Base-by-base conservation (phyloP, 192 early-diverging fungal genomes). In the Lunasporangiospora selenospora region DNA sequence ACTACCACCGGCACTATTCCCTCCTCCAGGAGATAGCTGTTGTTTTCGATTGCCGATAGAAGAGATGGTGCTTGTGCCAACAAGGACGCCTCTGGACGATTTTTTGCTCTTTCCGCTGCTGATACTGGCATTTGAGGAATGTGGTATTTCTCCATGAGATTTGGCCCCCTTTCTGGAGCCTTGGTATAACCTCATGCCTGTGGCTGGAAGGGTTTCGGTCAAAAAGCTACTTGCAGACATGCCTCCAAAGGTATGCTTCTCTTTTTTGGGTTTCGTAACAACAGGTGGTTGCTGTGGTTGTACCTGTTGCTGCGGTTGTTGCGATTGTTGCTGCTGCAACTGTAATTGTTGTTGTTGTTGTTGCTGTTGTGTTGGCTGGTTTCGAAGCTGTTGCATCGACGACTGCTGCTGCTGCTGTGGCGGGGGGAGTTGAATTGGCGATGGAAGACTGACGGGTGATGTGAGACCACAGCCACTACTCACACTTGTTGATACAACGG, bases 151-250 rank as follows among this genome's bases (percentile, higher is more conserved):
- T 9, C 69, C 69, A 4, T 73, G 69, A 9, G 69, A 63, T 40
- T 63, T 73, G 46, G 60, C 60, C 5, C 47, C 48, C 27, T 58
- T 57, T 34, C 52, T 73, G 32, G 69, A 73, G 37, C 69, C 60
- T 18, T 53, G 55, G 61, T 73, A 73, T 50, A 73, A 48, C 45
- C 62, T 71, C 53, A 62, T 61, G 4, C 58, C 58, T 43, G 67
- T 57, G 16, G 60, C 50, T 29, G 65, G 60, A 4, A 73, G 42
- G 26, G 60, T 63, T 30, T 73, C 69, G 2, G 65, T 67, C 43
- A 73, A 30, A 37, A 73, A 73, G 19, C 47, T 71, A 27, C 65
- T 70, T 2, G 65, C 65, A 32, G 69, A 71, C 53, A 62, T 73
- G 32, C 69, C 69, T 44, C 59, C 67, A 50, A 73, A 73, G 6